A percentile compares a stretch with the other conserved stretches of the same genome.
Evolutionary conservation across 257 asterid genomes (phyloP).

Genomic region (Salvia rosmarinus): DNA sequence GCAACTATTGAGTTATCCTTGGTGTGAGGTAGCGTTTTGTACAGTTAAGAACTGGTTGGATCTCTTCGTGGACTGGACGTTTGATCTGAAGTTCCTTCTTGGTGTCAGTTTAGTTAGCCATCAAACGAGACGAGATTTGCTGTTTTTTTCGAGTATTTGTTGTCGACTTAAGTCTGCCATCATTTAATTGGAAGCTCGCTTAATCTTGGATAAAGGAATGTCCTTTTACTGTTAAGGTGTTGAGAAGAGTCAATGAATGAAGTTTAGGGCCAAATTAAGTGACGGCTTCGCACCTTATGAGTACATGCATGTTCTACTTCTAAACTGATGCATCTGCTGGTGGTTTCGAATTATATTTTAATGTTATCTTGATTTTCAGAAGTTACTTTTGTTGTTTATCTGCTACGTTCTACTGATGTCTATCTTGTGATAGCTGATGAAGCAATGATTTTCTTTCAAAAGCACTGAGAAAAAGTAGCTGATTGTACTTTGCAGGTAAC

Average conservation of each 20-base stretch:
- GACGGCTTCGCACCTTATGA: background rate
- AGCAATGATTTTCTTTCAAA: constrained; percentile 25
- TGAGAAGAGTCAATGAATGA: constrained; percentile 5
- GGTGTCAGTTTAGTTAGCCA: constrained; percentile 13
- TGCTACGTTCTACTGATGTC: constrained; percentile 25
- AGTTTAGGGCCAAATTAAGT: background rate
- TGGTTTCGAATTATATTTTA: background rate
- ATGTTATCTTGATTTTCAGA: constrained; percentile 3
- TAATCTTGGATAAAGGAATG: background rate
- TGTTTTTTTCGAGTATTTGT: background rate
- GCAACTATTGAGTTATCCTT: background rate
- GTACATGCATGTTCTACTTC: background rate
- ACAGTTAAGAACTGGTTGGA: constrained; percentile 26
- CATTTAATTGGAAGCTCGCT: background rate
- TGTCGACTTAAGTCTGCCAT: background rate
- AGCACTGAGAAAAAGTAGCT: constrained; percentile 12
- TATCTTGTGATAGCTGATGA: constrained; percentile 17
- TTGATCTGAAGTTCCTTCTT: constrained; percentile 28
- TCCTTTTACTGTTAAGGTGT: background rate
- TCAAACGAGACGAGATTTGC: constrained; percentile 13
- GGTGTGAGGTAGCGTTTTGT: constrained; percentile 14
- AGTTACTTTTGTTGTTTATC: background rate
- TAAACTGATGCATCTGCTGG: constrained; percentile 21
- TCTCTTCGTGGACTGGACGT: constrained; percentile 31
- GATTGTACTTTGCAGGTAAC: constrained; percentile 33